Percentiles rank a stretch among this genome's conserved stretches.
Evolutionary conservation across 805 yeast genomes (phyloP).

Genomic region (Brettanomyces bruxellensis): DNA sequence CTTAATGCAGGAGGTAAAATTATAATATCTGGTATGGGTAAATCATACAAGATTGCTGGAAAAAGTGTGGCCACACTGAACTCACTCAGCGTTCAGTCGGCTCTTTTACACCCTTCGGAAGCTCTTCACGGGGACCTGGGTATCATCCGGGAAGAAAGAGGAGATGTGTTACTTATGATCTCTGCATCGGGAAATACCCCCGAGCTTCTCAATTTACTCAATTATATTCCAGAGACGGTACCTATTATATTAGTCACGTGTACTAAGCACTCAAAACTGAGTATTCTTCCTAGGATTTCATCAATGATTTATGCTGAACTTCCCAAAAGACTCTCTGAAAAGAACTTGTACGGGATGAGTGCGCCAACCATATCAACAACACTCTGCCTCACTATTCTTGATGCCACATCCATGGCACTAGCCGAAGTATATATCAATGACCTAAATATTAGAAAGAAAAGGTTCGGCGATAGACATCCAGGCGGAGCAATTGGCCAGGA

Average conservation of each 20-base stretch:
- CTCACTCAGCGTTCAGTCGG: constrained; percentile 64
- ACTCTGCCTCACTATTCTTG: constrained; percentile 64
- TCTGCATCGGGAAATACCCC: constrained; percentile 81
- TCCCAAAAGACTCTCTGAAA: constrained; percentile 50
- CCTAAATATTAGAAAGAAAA: constrained; percentile 37
- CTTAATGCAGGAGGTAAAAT: constrained; percentile 53
- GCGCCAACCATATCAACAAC: constrained; percentile 88
- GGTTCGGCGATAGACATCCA: constrained; percentile 72
- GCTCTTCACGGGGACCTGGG: constrained; percentile 92
- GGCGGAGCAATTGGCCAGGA: constrained; percentile 82
- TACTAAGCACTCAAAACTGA: constrained; percentile 43
- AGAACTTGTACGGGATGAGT: constrained; percentile 62
- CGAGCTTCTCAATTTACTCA: constrained; percentile 51
- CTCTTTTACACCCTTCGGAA: constrained; percentile 70
- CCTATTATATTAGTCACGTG: constrained; percentile 61
- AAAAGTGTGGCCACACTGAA: constrained; percentile 77
- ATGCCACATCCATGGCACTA: constrained; percentile 67
- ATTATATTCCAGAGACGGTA: constrained; percentile 44
- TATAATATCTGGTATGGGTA: constrained; percentile 77
- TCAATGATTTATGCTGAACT: constrained; percentile 54
- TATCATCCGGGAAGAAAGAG: constrained; percentile 41
- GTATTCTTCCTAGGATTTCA: constrained; percentile 38
- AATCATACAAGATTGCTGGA: constrained; percentile 68
- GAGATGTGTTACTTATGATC: constrained; percentile 54
- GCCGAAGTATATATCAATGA: constrained; percentile 60